phyloP scores from a whole-genome alignment of 176 grass and related monocot species.

The Dendrocalamus sinicus region DNA sequence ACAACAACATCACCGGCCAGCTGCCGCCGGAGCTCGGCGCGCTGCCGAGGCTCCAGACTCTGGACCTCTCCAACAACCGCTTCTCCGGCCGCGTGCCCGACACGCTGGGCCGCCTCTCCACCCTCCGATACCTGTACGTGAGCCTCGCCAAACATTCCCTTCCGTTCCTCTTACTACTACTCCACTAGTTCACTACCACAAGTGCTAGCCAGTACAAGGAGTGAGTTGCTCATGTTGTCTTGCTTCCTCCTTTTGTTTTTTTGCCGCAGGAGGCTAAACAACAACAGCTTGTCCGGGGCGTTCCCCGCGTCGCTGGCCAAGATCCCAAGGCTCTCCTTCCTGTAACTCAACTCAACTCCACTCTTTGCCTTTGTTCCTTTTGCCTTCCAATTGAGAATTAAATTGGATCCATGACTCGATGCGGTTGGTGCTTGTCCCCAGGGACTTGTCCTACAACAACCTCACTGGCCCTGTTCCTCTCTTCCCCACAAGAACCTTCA shows the following conservation, averaged over 20 bases:
- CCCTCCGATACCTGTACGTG: slow-evolving; percentile 82
- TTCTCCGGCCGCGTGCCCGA: slow-evolving; percentile 77
- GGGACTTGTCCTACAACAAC: slow-evolving; percentile 97
- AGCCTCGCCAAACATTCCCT: not conserved
- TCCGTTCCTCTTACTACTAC: not conserved
- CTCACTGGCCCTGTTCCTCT: slow-evolving; percentile 72
- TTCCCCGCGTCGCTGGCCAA: slow-evolving; percentile 78
- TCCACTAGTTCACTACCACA: not conserved
- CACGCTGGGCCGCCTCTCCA: slow-evolving; percentile 64
- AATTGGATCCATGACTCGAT: slow-evolving; percentile 11
- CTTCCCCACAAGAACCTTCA: slow-evolving; percentile 88
- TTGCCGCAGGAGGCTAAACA: slow-evolving; percentile 78
- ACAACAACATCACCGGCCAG: slow-evolving; percentile 85
- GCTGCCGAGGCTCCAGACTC: slow-evolving; percentile 81
- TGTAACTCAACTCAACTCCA: slow-evolving; percentile 42
- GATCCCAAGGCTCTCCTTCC: slow-evolving; percentile 77
- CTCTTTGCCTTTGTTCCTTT: slow-evolving; percentile 21
- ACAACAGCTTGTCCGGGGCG: slow-evolving; percentile 86
- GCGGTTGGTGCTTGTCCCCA: slow-evolving; percentile 28
- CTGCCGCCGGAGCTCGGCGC: slow-evolving; percentile 75
- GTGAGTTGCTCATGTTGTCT: not conserved
- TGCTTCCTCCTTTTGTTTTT: slow-evolving; percentile 18
- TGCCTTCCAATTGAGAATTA: slow-evolving; percentile 32
- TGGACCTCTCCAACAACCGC: slow-evolving; percentile 93
- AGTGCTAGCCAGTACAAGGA: not conserved